Conservation (phyloP, 768 basidiomycete genomes). For the Boletus tomentosulus region DNA sequence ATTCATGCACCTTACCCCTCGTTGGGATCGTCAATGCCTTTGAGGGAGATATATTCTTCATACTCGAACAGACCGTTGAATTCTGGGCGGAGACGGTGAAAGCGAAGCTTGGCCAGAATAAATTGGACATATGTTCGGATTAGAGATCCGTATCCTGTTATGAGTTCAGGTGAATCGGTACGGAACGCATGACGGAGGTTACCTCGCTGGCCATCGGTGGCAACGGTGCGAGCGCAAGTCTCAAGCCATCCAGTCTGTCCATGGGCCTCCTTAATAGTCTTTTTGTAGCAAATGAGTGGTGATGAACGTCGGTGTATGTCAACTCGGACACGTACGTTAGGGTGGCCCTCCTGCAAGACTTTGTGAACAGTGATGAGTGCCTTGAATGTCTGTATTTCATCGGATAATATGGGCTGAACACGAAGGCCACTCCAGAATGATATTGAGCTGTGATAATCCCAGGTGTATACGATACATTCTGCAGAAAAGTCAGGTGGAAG, state of each 20-base stretch:
- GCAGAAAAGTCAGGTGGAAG: slow-evolving; percentile 14
- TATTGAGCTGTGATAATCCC: slow-evolving; percentile 97
- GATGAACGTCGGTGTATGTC: slow-evolving; percentile 1
- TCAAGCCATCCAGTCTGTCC: slow-evolving; percentile 97
- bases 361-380: slow-evolving; percentile 97
- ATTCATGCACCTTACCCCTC: slow-evolving; percentile 69
- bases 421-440: slow-evolving; percentile 97
- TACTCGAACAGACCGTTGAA: slow-evolving; percentile 99
- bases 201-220: slow-evolving; percentile 77
- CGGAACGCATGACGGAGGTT: not conserved
- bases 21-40: slow-evolving; percentile 97
- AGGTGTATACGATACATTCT: slow-evolving; percentile 99
- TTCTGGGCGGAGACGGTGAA: slow-evolving; percentile 92
- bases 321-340: slow-evolving; percentile 52
- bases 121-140: slow-evolving; percentile 97
- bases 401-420: slow-evolving; percentile 93
- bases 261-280: slow-evolving; percentile 94
- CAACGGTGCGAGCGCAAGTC: slow-evolving; percentile 89
- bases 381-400: slow-evolving; percentile 99
- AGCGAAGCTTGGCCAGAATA: slow-evolving; percentile 90
- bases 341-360: slow-evolving; percentile 96
- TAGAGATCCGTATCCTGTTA: slow-evolving; percentile 81
- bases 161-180: slow-evolving; percentile 4
- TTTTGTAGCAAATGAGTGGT: slow-evolving; percentile 10
- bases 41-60: slow-evolving; percentile 95